Evolutionary conservation across 2,329 filamentous ascomycete genomes (phyloP).

Genomic region (Fusarium newnesense): DNA sequence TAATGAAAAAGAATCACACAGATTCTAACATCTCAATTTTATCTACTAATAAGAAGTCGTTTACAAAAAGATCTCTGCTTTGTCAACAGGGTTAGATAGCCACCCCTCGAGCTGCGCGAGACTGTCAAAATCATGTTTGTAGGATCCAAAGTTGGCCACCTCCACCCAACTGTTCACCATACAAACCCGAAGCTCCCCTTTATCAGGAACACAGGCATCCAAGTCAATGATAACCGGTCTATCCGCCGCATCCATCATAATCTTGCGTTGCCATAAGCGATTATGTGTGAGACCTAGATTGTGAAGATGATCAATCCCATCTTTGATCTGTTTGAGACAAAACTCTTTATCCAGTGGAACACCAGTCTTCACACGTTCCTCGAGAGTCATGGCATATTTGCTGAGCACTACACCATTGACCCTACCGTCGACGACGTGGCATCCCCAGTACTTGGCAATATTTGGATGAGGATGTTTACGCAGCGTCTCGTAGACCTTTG

Average conservation of each 20-base stretch:
- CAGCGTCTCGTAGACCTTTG: neutral
- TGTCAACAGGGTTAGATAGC: fast-evolving
- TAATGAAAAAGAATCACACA: too few species aligned
- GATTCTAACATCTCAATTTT: neutral
- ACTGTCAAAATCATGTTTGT: neutral
- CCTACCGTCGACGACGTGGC: neutral
- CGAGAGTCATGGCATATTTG: neutral
- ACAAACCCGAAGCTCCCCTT: too few species aligned
- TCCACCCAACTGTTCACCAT: too few species aligned
- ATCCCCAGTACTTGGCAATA: neutral
- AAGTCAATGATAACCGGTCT: neutral
- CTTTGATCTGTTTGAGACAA: neutral
- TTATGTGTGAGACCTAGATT: neutral
- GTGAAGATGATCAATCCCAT: neutral
- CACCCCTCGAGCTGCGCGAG: neutral
- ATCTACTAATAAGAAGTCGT: neutral
- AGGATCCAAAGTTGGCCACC: neutral
- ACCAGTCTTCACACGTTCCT: fast-evolving
- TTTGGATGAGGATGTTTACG: neutral
- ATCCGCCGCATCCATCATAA: neutral
- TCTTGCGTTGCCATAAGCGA: neutral
- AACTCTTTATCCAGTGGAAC: fast-evolving
- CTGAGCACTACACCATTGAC: neutral
- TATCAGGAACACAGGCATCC: neutral
- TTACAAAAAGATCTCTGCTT: neutral